phyloP scores from a whole-genome alignment of 495 filamentous ascomycete species.

The Trichocladium uniseriatum region DNA sequence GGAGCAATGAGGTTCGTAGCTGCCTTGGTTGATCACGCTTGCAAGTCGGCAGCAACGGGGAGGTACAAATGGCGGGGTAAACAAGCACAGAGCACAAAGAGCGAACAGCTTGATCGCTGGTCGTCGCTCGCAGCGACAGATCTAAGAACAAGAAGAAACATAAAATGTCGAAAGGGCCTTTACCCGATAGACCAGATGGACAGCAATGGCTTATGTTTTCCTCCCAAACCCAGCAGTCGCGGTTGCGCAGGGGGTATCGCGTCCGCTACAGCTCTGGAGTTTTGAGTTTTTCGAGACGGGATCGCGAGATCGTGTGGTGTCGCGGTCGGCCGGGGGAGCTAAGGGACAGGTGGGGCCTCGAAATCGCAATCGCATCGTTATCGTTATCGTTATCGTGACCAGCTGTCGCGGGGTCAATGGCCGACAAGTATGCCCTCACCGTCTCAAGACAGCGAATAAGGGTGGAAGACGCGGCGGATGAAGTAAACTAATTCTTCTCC shows the following conservation, averaged over 20 bases:
- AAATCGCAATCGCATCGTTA: conserved; percentile 9
- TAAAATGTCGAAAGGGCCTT: not conserved
- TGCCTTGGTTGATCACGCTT: not conserved
- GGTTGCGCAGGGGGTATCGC: not conserved
- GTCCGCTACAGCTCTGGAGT: not conserved
- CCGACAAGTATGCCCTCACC: not conserved
- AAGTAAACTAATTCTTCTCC: not conserved
- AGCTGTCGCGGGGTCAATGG: not conserved
- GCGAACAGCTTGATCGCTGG: not conserved
- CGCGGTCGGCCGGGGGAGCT: conserved; percentile 5
- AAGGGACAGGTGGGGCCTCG: conserved; percentile 4
- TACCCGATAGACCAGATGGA: conserved; percentile 6
- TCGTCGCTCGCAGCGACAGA: not conserved
- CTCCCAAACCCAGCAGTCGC: not conserved
- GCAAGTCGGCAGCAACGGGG: not conserved
- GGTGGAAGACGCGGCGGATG: not conserved
- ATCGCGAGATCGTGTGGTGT: not conserved
- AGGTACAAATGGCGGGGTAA: not conserved
- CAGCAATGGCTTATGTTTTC: not conserved
- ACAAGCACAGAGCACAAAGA: not conserved
- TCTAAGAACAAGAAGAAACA: not conserved
- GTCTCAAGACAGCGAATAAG: not conserved
- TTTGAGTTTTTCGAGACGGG: not conserved
- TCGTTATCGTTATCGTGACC: conserved; percentile 2
- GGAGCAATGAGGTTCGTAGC: not conserved